Evolutionary conservation across 1,284 basidiomycete species (phyloP).

Genomic region (Flammula alnicola): DNA sequence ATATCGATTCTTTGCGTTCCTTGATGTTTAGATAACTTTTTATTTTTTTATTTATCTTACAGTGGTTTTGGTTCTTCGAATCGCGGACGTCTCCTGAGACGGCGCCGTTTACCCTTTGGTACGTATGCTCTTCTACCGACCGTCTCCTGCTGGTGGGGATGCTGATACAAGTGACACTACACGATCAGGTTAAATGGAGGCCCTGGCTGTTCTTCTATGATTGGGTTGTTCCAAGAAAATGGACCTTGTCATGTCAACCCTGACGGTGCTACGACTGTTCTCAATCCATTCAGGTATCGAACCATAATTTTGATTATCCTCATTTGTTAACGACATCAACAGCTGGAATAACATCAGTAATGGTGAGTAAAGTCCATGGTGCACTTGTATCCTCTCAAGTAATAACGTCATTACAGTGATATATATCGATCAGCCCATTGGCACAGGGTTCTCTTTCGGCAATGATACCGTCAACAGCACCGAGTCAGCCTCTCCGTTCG

Average conservation of each 20-base stretch:
- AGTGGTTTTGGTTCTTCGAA: conserved; percentile 81
- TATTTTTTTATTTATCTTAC: background rate
- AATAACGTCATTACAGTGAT: conserved; percentile 49
- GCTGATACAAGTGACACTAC: conserved; percentile 3
- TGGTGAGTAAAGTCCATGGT: conserved; percentile 38
- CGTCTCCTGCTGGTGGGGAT: conserved; percentile 16
- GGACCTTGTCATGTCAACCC: conserved; percentile 64
- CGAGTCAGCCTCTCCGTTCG: conserved; percentile 50
- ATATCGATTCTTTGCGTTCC: background rate
- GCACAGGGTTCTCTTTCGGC: conserved; percentile 69
- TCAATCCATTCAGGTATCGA: conserved; percentile 58
- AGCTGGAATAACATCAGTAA: conserved; percentile 78
- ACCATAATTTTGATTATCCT: background rate
- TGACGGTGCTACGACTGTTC: conserved; percentile 52
- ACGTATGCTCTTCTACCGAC: conserved; percentile 12
- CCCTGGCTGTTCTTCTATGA: conserved; percentile 68
- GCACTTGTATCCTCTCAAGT: background rate
- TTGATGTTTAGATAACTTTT: background rate
- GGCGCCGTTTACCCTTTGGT: conserved; percentile 72
- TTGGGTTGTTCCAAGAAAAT: conserved; percentile 71
- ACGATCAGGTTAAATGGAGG: conserved; percentile 57
- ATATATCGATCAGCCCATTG: conserved; percentile 79
- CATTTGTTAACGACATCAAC: background rate
- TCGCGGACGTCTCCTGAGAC: conserved; percentile 60
- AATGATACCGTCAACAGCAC: conserved; percentile 60